These are phyloP conservation scores for Amaranthus palmeri DNA, from an alignment of 148 eudicot species.

Conservation along the genomic window DNA sequence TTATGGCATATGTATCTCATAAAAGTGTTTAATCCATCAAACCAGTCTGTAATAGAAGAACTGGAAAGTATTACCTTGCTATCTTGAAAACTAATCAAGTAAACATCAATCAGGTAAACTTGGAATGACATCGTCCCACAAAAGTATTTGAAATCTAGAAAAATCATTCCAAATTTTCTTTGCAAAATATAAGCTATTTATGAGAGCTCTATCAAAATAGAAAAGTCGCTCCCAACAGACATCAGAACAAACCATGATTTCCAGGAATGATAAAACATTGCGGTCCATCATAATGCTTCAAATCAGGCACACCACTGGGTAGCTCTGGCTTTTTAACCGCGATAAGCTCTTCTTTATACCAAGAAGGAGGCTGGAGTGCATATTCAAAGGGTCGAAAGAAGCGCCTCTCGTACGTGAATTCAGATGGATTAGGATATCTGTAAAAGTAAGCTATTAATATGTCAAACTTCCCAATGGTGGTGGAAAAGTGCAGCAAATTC, in stretches of 20 bases:
- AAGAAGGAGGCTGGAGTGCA: slow-evolving; percentile 87
- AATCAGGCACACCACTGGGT: slow-evolving; percentile 59
- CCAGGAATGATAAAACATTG: slow-evolving; percentile 97
- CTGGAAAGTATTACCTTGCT: background rate
- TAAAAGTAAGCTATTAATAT: slow-evolving; percentile 5
- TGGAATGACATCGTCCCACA: background rate
- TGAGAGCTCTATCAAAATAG: background rate
- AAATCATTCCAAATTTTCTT: background rate
- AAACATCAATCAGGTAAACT: slow-evolving; percentile 4
- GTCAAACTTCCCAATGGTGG: background rate
- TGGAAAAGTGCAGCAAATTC: background rate
- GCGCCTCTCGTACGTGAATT: slow-evolving; percentile 74
- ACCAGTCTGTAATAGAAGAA: slow-evolving; percentile 62
- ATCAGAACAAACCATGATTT: slow-evolving; percentile 69
- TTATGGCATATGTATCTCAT: slow-evolving; percentile 98
- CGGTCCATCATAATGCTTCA: slow-evolving; percentile 83
- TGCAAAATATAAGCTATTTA: background rate
- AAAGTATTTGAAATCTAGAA: background rate
- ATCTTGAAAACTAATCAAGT: background rate
- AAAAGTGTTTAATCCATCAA: slow-evolving; percentile 94
- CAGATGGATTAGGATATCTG: slow-evolving; percentile 96
- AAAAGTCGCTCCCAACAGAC: slow-evolving; percentile 5
- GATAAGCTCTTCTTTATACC: slow-evolving; percentile 86
- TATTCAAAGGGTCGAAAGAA: slow-evolving; percentile 88
- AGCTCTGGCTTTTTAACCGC: slow-evolving; percentile 93